A percentile compares a stretch with the other conserved stretches of the same genome.
These are phyloP conservation scores for Colletotrichum coccodes DNA, from an alignment of 2,329 filamentous ascomycete genomes.

Conservation along the genomic window DNA sequence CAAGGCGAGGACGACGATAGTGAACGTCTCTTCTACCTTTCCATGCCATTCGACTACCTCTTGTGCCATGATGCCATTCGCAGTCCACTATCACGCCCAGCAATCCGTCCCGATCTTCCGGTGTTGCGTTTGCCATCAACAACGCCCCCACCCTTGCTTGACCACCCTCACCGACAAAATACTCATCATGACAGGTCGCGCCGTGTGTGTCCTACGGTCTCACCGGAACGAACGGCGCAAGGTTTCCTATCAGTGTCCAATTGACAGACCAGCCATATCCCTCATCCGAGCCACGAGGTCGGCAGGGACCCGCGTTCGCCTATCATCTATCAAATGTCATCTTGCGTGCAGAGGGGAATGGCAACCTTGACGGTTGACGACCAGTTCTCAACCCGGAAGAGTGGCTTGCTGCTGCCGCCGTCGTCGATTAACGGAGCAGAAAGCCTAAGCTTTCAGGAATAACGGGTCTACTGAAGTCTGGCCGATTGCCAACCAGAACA, in stretches of 20 bases:
- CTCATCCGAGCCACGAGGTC: slow-evolving; percentile 16
- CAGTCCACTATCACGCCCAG: slow-evolving; percentile 9
- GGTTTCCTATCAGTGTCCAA: slow-evolving; percentile 5
- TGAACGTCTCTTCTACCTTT: slow-evolving; percentile 4
- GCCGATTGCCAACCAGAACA: neutral
- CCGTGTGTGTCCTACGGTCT: slow-evolving; percentile 17
- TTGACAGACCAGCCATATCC: slow-evolving; percentile 26
- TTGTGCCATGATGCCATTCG: slow-evolving; percentile 18
- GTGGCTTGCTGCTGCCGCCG: neutral
- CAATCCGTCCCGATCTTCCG: slow-evolving; percentile 12
- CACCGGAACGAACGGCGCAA: slow-evolving; percentile 25
- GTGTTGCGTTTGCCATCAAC: slow-evolving; percentile 9
- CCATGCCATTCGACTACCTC: slow-evolving; percentile 3
- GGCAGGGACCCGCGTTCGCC: slow-evolving; percentile 2
- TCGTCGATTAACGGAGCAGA: neutral
- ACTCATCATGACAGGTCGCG: neutral
- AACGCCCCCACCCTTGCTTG: slow-evolving; percentile 11
- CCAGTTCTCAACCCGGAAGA: neutral
- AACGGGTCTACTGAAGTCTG: neutral
- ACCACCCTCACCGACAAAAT: slow-evolving; percentile 14
- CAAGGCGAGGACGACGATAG: slow-evolving; percentile 12
- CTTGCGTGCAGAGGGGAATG: neutral
- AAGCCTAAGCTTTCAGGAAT: neutral
- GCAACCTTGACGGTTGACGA: neutral
- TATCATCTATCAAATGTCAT: slow-evolving; percentile 21